A percentile compares a stretch with the other conserved stretches of the same genome.
These are phyloP conservation scores for Pseudozyma flocculosa DNA, from an alignment of 1,284 basidiomycete species.

Conservation along the genomic window DNA sequence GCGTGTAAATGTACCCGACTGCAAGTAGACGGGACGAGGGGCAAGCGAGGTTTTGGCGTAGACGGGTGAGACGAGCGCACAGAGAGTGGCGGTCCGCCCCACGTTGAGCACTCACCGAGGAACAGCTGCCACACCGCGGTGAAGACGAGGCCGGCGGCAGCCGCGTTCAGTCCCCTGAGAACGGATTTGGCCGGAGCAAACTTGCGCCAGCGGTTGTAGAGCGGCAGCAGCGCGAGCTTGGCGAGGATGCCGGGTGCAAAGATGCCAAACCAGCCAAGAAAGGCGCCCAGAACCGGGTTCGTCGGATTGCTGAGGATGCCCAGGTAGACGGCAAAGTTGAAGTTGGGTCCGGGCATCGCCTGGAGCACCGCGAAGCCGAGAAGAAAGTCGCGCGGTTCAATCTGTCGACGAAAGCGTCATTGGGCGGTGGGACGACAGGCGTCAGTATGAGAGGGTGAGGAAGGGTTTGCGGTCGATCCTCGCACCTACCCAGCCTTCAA, in stretches of 20 bases:
- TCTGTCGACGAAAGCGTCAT: constrained; percentile 58
- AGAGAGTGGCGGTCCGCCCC: too few relatives aligned
- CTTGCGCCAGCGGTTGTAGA: constrained; percentile 62
- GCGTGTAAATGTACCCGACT: constrained; percentile 48
- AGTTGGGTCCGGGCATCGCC: constrained; percentile 64
- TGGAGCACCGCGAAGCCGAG: constrained; percentile 65
- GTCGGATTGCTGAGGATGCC: constrained; percentile 61
- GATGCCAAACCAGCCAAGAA: constrained; percentile 60
- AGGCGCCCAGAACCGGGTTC: constrained; percentile 60
- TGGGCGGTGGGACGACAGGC: too few relatives aligned
- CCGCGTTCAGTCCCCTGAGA: constrained; percentile 65
- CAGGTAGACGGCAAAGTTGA: constrained; percentile 66
- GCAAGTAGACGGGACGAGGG: background rate
- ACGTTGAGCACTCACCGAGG: too few relatives aligned
- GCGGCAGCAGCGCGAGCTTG: constrained; percentile 63
- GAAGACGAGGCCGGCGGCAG: constrained; percentile 65
- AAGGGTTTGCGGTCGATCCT: too few relatives aligned
- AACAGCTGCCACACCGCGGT: constrained; percentile 65
- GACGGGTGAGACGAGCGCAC: too few relatives aligned
- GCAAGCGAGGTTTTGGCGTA: too few relatives aligned
- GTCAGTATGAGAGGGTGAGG: too few relatives aligned
- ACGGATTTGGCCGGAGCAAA: constrained; percentile 60
- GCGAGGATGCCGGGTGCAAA: constrained; percentile 62
- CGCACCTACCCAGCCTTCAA: constrained; percentile 6
- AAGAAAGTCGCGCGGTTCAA: constrained; percentile 65